Evolutionary conservation across 768 basidiomycete species (phyloP).

Genomic region (Auriscalpium vulgare): DNA sequence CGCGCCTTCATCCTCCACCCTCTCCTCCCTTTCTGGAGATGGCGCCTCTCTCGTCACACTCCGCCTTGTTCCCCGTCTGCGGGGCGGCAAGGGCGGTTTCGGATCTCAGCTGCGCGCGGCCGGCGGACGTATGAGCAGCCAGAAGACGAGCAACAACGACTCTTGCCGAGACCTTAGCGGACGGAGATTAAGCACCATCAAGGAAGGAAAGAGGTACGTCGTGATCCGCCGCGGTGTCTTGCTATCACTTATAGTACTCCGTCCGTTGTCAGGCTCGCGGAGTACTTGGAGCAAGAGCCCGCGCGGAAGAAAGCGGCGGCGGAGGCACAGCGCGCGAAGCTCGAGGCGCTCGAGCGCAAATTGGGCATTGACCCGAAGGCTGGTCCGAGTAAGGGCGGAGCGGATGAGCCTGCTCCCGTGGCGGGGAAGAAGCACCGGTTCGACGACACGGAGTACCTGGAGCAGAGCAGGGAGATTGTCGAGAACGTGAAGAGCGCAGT

Average conservation of each 20-base stretch:
- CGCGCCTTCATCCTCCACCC: slow-evolving; percentile 21
- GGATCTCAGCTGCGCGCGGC: slow-evolving; percentile 94
- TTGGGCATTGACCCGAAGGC: slow-evolving; percentile 52
- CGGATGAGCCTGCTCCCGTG: slow-evolving; percentile 35
- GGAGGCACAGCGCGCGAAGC: slow-evolving; percentile 73
- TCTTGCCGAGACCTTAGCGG: slow-evolving; percentile 91
- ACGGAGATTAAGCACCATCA: slow-evolving; percentile 83
- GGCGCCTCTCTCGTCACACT: slow-evolving; percentile 41
- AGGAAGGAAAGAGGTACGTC: slow-evolving; percentile 86
- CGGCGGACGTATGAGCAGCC: slow-evolving; percentile 94
- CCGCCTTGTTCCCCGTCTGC: slow-evolving; percentile 63
- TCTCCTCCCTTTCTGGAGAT: slow-evolving; percentile 28
- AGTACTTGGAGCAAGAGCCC: slow-evolving; percentile 80
- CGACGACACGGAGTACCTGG: slow-evolving; percentile 87
- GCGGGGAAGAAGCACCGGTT: slow-evolving; percentile 82
- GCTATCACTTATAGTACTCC: background rate
- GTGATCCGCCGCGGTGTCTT: slow-evolving; percentile 3
- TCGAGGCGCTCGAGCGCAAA: slow-evolving; percentile 78
- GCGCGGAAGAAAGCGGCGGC: slow-evolving; percentile 70
- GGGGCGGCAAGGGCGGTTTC: slow-evolving; percentile 96
- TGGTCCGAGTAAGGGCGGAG: slow-evolving; percentile 24
- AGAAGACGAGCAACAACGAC: slow-evolving; percentile 93
- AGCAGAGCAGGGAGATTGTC: slow-evolving; percentile 85
- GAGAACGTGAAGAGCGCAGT: slow-evolving; percentile 91
- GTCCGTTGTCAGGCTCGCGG: slow-evolving; percentile 50